These are phyloP conservation scores for Apiospora arundinis DNA, from an alignment of 2,329 filamentous ascomycete species.

Conservation along the genomic window DNA sequence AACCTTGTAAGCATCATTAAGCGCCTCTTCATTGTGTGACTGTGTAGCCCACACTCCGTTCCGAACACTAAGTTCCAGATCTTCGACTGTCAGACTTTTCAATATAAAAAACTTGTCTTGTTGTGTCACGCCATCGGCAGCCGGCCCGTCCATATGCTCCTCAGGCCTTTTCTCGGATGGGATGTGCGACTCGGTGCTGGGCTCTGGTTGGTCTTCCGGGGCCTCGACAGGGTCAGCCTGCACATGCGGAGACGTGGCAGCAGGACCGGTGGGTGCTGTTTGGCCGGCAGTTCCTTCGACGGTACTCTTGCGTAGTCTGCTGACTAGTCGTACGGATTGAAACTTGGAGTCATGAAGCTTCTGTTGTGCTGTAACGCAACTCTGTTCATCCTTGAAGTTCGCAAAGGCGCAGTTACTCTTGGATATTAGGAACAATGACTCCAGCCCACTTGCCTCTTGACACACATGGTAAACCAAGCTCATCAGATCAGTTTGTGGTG, in stretches of 20 bases:
- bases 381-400: constrained; percentile 84
- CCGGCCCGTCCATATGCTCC: constrained; percentile 27
- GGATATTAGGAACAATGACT: constrained; percentile 91
- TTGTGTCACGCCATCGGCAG: constrained; percentile 35
- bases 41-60: constrained; percentile 95
- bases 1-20: constrained; percentile 86
- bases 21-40: constrained; percentile 83
- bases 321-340: constrained; percentile 83
- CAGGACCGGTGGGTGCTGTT: constrained; percentile 62
- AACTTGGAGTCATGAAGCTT: constrained; percentile 92
- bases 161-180: constrained; percentile 30
- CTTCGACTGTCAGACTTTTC: constrained; percentile 90
- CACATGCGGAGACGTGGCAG: constrained; percentile 43
- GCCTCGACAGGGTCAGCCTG: constrained; percentile 28
- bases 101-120: constrained; percentile 88
- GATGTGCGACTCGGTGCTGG: neutral
- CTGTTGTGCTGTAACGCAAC: constrained; percentile 77
- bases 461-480: constrained; percentile 92
- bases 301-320: constrained; percentile 71
- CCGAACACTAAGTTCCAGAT: constrained; percentile 85
- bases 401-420: constrained; percentile 98
- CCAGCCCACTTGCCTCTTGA: constrained; percentile 76
- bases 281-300: constrained; percentile 49
- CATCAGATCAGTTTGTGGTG: constrained; percentile 80
- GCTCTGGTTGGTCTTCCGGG: neutral